Evolutionary conservation across 2,329 filamentous ascomycete species (phyloP).

Genomic region (Fusarium nelsonii): DNA sequence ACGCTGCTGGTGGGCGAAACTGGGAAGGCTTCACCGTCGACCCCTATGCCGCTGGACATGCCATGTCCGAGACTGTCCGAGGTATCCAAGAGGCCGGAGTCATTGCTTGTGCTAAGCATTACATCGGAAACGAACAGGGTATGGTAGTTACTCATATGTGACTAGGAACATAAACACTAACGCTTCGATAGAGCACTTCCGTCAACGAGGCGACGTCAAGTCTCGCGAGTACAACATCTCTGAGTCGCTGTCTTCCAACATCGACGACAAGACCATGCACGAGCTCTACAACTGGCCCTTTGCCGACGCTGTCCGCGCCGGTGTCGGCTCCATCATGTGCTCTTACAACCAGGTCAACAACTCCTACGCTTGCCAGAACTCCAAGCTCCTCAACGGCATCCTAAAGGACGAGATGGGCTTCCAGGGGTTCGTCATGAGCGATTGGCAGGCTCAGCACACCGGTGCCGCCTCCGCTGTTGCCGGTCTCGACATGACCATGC

Average conservation of each 20-base stretch:
- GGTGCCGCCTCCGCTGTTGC: slow-evolving; percentile 75
- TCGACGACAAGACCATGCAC: slow-evolving; percentile 80
- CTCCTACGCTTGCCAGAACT: slow-evolving; percentile 84
- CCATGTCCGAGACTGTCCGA: slow-evolving; percentile 77
- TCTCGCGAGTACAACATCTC: slow-evolving; percentile 69
- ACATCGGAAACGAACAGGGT: slow-evolving; percentile 77
- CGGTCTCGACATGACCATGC: slow-evolving; percentile 90
- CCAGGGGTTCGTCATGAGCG: slow-evolving; percentile 83
- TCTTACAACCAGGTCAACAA: slow-evolving; percentile 85
- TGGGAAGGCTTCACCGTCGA: slow-evolving; percentile 80
- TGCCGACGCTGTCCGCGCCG: slow-evolving; percentile 76
- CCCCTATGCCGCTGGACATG: slow-evolving; percentile 78
- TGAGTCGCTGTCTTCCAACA: slow-evolving; percentile 70
- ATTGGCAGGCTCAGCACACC: slow-evolving; percentile 82
- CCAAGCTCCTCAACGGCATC: slow-evolving; percentile 78
- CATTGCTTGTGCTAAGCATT: slow-evolving; percentile 86
- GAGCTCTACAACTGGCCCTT: slow-evolving; percentile 86
- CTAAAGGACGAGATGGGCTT: slow-evolving; percentile 85
- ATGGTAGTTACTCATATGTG: neutral
- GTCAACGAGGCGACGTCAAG: slow-evolving; percentile 69
- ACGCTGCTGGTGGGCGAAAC: slow-evolving; percentile 63
- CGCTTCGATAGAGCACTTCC: slow-evolving; percentile 71
- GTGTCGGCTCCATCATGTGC: slow-evolving; percentile 74
- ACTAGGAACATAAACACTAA: neutral
- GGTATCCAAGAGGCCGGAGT: slow-evolving; percentile 87